Evolutionary conservation across 331 rosid species (phyloP), one percentile per base, ranked within the genome.

Genomic region (Cydonia oblonga): DNA sequence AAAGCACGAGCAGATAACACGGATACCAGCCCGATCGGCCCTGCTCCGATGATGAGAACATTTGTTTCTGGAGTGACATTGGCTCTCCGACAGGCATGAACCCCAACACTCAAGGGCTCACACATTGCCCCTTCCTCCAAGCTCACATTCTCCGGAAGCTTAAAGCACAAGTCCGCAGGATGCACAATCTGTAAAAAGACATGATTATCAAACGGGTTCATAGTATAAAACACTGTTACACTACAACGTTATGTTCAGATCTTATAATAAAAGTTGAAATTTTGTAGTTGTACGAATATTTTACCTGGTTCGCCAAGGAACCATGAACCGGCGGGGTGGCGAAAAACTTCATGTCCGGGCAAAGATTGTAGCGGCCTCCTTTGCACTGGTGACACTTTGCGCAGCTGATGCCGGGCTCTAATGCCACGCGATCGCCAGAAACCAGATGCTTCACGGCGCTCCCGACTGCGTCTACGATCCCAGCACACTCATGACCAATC

Each of bases 91-190:
- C 98, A 90, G 52, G 96, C 96, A 84, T 92, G 98, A 76, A 92
- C 87, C 28, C 96, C 96, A 15, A 92, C 96, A 69, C 96, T 90
- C 15, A 88, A 71, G 25, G 96, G 96, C 74, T 92, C 98, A 26
- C 98, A 92, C 98, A 92, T 85, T 52, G 96, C 96, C 23, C 96
- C 98, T 72, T 88, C 98, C 78, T 92, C 98, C 79, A 90, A 81
- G 80, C 96, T 92, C 69, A 87, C 91, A 56, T 87, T 90, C 32
- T 90, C 90, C 1, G 96, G 98, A 24, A 92, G 79, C 78, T 92
- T 90, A 46, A 85, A 90, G 65, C 96, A 88, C 8, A 92, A 81
- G 42, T 92, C 87, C 28, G 96, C 95, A 7, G 96, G 98, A 77
- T 92, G 98, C 84, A 90, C 98, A 67, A 92, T 79, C 96, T 88